These are phyloP conservation scores for Podaxis rugospora DNA, from an alignment of 768 basidiomycete genomes.

Conservation along the genomic window DNA sequence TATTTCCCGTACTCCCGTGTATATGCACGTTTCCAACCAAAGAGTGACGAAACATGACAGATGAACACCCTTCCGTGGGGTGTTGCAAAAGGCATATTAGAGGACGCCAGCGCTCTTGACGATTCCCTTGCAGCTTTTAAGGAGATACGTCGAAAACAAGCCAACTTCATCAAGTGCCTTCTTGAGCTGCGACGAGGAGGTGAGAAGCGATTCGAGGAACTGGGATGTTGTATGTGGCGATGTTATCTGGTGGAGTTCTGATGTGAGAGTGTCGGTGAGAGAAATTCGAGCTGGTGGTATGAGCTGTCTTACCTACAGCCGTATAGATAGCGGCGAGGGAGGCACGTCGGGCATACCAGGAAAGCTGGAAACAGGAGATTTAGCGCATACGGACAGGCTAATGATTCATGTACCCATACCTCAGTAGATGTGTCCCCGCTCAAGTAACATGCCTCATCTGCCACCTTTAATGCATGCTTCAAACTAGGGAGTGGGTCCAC, in stretches of 20 bases:
- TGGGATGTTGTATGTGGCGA: slow-evolving; percentile 63
- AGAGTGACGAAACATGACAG: too few relatives aligned
- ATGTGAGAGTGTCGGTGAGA: neutral
- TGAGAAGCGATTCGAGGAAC: slow-evolving; percentile 66
- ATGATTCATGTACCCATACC: slow-evolving; percentile 28
- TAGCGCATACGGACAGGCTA: neutral
- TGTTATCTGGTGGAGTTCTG: slow-evolving; percentile 78
- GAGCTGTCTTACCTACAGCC: slow-evolving; percentile 49
- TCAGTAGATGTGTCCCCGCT: slow-evolving; percentile 51
- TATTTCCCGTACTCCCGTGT: too few relatives aligned
- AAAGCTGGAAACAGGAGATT: slow-evolving; percentile 35
- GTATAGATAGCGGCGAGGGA: slow-evolving; percentile 66
- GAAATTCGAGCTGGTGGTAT: neutral
- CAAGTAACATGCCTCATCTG: slow-evolving; percentile 66
- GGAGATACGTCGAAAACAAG: slow-evolving; percentile 55
- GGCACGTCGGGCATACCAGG: slow-evolving; percentile 70
- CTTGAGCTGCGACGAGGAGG: slow-evolving; percentile 40
- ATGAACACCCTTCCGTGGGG: too few relatives aligned
- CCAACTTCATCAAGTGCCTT: slow-evolving; percentile 46
- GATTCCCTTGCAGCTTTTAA: slow-evolving; percentile 70
- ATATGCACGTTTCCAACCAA: too few relatives aligned
- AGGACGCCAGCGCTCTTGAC: slow-evolving; percentile 61
- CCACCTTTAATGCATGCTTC: slow-evolving; percentile 55
- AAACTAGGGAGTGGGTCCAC: slow-evolving; percentile 60
- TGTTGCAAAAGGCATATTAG: slow-evolving; percentile 12